phyloP scores from a whole-genome alignment of 1,139 yeast genomes.

The Nematodospora anomalae region DNA sequence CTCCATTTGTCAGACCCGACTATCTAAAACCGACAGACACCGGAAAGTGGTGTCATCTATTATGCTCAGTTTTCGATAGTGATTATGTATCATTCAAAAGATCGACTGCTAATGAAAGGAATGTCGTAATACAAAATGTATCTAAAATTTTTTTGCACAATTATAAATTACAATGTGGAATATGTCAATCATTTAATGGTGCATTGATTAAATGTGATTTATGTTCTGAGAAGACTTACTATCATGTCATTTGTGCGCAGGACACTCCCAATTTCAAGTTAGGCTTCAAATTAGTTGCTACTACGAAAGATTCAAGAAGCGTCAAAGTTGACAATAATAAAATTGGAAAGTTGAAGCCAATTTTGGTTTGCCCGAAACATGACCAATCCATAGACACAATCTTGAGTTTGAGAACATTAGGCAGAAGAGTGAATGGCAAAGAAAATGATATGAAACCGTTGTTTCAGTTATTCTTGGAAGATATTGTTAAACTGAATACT shows the following conservation, averaged over 20 bases:
- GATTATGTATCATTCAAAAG: conserved; percentile 16
- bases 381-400: conserved; percentile 16
- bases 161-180: conserved; percentile 24
- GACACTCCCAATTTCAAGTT: conserved; percentile 42
- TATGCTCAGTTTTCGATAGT: conserved; percentile 63
- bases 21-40: conserved; percentile 69
- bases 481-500: conserved; percentile 26
- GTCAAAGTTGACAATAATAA: conserved; percentile 27
- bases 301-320: conserved; percentile 1
- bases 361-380: conserved; percentile 46
- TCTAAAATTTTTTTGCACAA: conserved; percentile 29
- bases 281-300: conserved; percentile 43
- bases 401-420: conserved; percentile 28
- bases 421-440: conserved; percentile 30
- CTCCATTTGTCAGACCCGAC: conserved; percentile 50
- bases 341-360: conserved; percentile 45
- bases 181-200: conserved; percentile 33
- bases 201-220: conserved; percentile 31
- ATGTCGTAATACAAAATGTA: conserved; percentile 31
- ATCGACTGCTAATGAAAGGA: conserved; percentile 8
- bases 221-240: conserved; percentile 24
- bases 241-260: conserved; percentile 73
- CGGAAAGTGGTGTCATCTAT: conserved; percentile 79
- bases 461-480: conserved; percentile 45
- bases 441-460: conserved; percentile 34